phyloP scores from a whole-genome alignment of 78 protist species.

The Creolimax fragrantissima region DNA sequence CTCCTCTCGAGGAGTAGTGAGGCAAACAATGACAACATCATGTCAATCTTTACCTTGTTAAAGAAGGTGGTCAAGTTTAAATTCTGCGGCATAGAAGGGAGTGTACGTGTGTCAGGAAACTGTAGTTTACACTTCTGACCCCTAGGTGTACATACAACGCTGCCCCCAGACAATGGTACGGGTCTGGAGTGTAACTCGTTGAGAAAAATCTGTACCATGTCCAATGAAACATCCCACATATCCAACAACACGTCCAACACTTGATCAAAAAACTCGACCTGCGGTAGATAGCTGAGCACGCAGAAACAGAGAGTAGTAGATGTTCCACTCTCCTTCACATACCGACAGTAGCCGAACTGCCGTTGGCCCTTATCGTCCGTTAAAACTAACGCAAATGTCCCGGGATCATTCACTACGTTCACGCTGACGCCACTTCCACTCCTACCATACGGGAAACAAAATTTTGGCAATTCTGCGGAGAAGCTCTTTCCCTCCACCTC shows the following conservation, averaged over 20 bases:
- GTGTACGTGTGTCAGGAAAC: not conserved
- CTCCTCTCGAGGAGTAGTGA: slow-evolving; percentile 16
- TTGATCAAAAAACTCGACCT: slow-evolving; percentile 1
- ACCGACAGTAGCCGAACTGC: slow-evolving; percentile 22
- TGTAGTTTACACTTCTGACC: not conserved
- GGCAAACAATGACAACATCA: not conserved
- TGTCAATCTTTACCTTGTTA: not conserved
- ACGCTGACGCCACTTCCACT: not conserved
- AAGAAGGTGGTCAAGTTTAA: not conserved
- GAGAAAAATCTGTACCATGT: not conserved
- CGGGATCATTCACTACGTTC: not conserved
- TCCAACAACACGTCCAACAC: slow-evolving; percentile 1
- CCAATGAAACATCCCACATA: not conserved
- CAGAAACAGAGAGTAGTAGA: not conserved
- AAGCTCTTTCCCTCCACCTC: not conserved
- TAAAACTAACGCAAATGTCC: slow-evolving; percentile 2
- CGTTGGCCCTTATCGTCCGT: slow-evolving; percentile 11
- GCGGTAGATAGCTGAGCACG: not conserved
- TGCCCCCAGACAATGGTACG: not conserved
- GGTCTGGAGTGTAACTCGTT: not conserved
- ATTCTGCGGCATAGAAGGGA: not conserved
- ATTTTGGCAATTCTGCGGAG: not conserved
- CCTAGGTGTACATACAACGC: not conserved
- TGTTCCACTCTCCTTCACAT: not conserved
- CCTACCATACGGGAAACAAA: slow-evolving; percentile 8